phyloP scores from a whole-genome alignment of 1,284 basidiomycete species.

The Xanthoconium separans region DNA sequence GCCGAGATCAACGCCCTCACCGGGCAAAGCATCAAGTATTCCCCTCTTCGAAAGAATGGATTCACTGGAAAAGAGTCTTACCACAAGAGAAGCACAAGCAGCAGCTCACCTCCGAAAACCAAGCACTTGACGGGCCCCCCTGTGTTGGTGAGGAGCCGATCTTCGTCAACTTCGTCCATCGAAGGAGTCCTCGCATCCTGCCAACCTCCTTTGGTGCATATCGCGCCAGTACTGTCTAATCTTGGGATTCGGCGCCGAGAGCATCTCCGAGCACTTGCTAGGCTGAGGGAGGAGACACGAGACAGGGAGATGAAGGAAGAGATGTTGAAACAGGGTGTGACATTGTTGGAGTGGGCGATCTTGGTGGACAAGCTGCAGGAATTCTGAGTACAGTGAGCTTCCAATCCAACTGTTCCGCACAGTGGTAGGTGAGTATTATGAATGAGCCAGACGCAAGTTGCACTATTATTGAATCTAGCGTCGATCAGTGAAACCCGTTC shows the following conservation, averaged over 20 bases:
- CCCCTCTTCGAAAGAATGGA: slow-evolving; percentile 20
- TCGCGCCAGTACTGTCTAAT: slow-evolving; percentile 49
- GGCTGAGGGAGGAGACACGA: slow-evolving; percentile 60
- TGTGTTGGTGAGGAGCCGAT: slow-evolving; percentile 19
- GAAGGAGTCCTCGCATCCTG: slow-evolving; percentile 54
- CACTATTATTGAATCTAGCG: too few relatives aligned
- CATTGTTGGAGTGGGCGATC: slow-evolving; percentile 76
- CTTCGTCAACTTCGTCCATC: slow-evolving; percentile 41
- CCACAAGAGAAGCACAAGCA: slow-evolving; percentile 17
- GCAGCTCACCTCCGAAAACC: slow-evolving; percentile 21
- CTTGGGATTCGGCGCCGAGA: slow-evolving; percentile 58
- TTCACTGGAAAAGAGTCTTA: slow-evolving; percentile 10
- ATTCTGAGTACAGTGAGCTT: slow-evolving; percentile 9
- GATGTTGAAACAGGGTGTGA: slow-evolving; percentile 62
- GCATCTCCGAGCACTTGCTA: slow-evolving; percentile 58
- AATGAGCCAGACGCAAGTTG: too few relatives aligned
- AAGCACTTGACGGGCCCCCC: slow-evolving; percentile 14
- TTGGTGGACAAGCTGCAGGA: slow-evolving; percentile 51
- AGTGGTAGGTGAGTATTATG: slow-evolving; percentile 6
- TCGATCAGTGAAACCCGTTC: too few relatives aligned
- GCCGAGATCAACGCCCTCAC: slow-evolving; percentile 34
- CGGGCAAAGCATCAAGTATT: slow-evolving; percentile 25
- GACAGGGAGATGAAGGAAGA: slow-evolving; percentile 65
- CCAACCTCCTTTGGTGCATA: slow-evolving; percentile 57
- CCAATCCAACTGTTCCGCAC: background rate